Evolutionary conservation across 306 rosid genomes (phyloP), one percentile per base, ranked within the genome.

Genomic region (Prunus kanzakura): DNA sequence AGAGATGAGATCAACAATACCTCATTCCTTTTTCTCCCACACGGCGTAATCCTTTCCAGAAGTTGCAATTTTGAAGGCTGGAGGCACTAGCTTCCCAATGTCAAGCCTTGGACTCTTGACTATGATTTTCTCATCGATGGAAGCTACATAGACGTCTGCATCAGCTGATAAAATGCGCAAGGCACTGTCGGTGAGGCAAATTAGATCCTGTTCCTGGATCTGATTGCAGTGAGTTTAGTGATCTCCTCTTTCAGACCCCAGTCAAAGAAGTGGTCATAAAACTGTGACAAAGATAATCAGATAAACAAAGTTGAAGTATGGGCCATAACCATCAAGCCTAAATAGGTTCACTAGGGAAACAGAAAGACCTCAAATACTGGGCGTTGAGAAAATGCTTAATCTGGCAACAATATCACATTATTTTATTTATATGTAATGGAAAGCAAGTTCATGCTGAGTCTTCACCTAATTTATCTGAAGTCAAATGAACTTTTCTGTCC

Each of bases 201-300:
- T 47, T 85, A 80, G 80, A 89, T 87, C 47, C 88, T 87, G 25
- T 89, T 84, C 82, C 73, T 82, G 43, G 32, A 22, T 78, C 93
- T 89, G 55, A 89, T 72, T 29, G 54, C 79, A 43, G 56, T 49
- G 81, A 91, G 77, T 19, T 81, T 89, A 14, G 75, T 8, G 72
- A 89, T 87, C 82, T 73, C 75, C 30, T 74, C 84, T 91, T 91
- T 87, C 69, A 89, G 67, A 0, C 87, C 90, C 96, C 90, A 86
- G 11, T 91, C 93, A 66, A 89, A 54, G 47, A 87, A 87, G 72
- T 91, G 96, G 3, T 91, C 89, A 29, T 91, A 91, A 82, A 91
- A 91, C 90, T 91, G 71, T 87, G 10, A 35, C 60, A 62, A 22
- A 11, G 14, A 57, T 7, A 15, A 19, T 15, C 12, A 29, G n/a